phyloP scores from a whole-genome alignment of 1,139 yeast genomes.

The Protomyces inouyei region DNA sequence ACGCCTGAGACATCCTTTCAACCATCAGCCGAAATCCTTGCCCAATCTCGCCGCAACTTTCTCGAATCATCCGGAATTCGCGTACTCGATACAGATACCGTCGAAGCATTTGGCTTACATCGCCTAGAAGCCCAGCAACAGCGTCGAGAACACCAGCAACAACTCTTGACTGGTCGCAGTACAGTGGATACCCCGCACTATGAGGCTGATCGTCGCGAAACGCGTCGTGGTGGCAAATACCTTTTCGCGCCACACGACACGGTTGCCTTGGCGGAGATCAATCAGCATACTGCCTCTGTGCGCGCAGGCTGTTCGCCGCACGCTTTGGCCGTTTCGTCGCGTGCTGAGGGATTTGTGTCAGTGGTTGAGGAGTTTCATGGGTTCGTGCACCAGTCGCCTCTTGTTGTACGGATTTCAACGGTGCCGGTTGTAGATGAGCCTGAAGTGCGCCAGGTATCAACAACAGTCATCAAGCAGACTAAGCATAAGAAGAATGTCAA shows the following conservation, averaged over 20 bases:
- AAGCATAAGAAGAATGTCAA: background rate
- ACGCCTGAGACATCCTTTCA: background rate
- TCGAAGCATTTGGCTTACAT: background rate
- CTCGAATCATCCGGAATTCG: conserved; percentile 10
- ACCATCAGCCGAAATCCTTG: conserved; percentile 8
- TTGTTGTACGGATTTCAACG: conserved; percentile 13
- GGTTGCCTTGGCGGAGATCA: background rate
- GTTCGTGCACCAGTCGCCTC: conserved; percentile 13
- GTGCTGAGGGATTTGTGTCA: background rate
- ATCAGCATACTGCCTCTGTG: background rate
- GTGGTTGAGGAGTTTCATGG: conserved; percentile 16
- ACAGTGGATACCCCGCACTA: background rate
- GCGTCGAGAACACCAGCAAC: background rate
- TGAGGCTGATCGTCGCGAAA: background rate
- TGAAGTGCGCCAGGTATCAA: background rate
- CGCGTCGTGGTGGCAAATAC: background rate
- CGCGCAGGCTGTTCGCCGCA: conserved; percentile 3
- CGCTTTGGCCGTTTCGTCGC: conserved; percentile 10
- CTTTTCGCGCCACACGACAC: background rate
- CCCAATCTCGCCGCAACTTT: conserved; percentile 11
- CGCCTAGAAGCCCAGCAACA: background rate
- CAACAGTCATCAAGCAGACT: background rate
- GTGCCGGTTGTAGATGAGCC: conserved; percentile 6
- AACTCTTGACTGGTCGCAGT: background rate
- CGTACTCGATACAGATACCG: background rate